Evolutionary conservation across 371 early-diverging fungal genomes (phyloP).

Genomic region (Zychaea mexicana): DNA sequence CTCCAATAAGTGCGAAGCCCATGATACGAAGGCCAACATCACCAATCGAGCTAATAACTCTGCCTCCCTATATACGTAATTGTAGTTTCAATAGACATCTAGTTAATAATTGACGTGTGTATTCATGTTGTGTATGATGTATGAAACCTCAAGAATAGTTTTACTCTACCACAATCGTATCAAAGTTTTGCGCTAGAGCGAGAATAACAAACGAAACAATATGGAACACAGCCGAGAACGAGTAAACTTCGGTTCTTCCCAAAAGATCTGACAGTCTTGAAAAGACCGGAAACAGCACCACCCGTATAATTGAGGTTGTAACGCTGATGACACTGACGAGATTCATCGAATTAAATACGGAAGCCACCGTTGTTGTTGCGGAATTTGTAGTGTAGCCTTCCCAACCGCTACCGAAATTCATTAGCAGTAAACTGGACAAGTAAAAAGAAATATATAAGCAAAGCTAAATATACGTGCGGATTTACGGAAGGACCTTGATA

Average conservation of each 20-base stretch:
- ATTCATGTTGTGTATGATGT: too few species aligned
- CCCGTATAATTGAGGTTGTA: constrained; percentile 30
- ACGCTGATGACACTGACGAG: constrained; percentile 28
- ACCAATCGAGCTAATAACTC: constrained; percentile 39
- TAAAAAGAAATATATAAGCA: not conserved
- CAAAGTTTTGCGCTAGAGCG: constrained; percentile 20
- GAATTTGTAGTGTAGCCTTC: constrained; percentile 19
- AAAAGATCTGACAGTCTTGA: constrained; percentile 27
- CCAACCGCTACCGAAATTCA: constrained; percentile 11
- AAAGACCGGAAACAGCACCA: constrained; percentile 25
- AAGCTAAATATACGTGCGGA: too few species aligned
- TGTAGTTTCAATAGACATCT: not conserved
- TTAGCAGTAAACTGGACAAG: not conserved
- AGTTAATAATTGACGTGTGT: too few species aligned
- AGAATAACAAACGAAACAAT: constrained; percentile 18
- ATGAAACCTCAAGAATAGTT: not conserved
- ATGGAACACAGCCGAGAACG: constrained; percentile 17
- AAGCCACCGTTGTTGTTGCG: constrained; percentile 24
- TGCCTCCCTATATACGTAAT: constrained; percentile 28
- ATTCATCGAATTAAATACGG: constrained; percentile 20
- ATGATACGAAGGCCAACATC: constrained; percentile 30
- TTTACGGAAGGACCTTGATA: too few species aligned
- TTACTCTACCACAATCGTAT: constrained; percentile 17
- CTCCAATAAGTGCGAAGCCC: constrained; percentile 39
- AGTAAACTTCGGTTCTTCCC: constrained; percentile 22